Base-by-base conservation (phyloP, 208 protist species). In the Leishmania braziliensis region DNA sequence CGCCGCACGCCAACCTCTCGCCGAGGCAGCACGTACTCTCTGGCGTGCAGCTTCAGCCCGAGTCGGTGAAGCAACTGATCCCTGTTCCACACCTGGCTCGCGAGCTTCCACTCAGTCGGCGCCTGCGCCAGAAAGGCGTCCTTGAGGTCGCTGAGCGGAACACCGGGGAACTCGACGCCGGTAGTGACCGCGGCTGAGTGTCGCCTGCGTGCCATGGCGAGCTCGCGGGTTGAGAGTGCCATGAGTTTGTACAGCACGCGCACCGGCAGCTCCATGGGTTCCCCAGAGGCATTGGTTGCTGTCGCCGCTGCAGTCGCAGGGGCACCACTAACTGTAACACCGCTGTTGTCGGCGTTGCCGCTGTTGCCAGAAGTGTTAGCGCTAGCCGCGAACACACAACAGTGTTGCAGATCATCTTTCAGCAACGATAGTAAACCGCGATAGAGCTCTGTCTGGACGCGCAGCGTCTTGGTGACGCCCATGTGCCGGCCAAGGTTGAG, bases 401-500 rank as follows among this genome's bases (percentile, higher is more conserved):
- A 92, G 39, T 92, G 82, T 6, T 58, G 69, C 65, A 82, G 86
- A 60, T 86, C 89, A 70, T 97, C 93, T 85, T 96, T 97, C 60
- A 95, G 80, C 51, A 97, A 78, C 46, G 91, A 96, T 6, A 97
- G 60, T 58, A 95, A 82, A 10, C 85, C 95, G n/a, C 91, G 89
- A 68, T 93, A 91, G 69, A 96, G 79, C 87, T 98, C 95, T 20
- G 88, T 83, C 77, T 92, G 80, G 20, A 98, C 95, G 78, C 96
- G 95, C 58, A 95, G 84, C 23, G 88, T 90, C 78, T 96, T 95
- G n/a, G 91, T 95, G 60, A 95, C 82, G 71, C 95, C 95, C 86
- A 98, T 93, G 82, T 98, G 95, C 2, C 95, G 90, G 8, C 92
- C 93, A 3, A 96, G 83, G 80, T 96, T 97, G 26, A 96, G 83